These are phyloP conservation scores for Ramularia endophylla DNA, from an alignment of 2,329 filamentous ascomycete species.

Conservation along the genomic window DNA sequence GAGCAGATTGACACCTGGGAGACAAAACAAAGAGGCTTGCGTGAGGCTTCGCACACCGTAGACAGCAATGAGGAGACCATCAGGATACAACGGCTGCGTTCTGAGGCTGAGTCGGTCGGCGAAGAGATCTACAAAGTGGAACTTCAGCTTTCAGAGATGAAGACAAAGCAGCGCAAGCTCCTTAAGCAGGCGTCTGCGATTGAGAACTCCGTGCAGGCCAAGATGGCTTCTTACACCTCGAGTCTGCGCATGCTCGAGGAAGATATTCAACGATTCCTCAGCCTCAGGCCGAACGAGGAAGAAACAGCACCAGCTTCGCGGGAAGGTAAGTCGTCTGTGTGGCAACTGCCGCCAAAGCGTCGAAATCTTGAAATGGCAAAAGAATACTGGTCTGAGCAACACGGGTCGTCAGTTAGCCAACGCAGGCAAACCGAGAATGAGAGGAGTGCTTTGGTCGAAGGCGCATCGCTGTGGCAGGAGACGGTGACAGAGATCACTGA, in stretches of 20 bases:
- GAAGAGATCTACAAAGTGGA: slow-evolving; percentile 62
- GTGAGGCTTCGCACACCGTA: slow-evolving; percentile 50
- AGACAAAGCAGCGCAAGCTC: slow-evolving; percentile 54
- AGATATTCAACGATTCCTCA: slow-evolving; percentile 55
- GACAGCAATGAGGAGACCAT: slow-evolving; percentile 53
- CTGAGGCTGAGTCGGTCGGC: slow-evolving; percentile 50
- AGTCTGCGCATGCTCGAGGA: slow-evolving; percentile 61
- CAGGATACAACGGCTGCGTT: slow-evolving; percentile 46
- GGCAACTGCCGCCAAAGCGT: slow-evolving; percentile 55
- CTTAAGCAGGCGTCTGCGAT: slow-evolving; percentile 56
- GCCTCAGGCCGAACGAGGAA: slow-evolving; percentile 11
- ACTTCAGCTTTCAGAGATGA: slow-evolving; percentile 56
- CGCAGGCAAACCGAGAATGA: slow-evolving; percentile 56
- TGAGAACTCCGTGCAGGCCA: slow-evolving; percentile 61
- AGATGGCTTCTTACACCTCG: slow-evolving; percentile 64
- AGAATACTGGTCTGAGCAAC: slow-evolving; percentile 64
- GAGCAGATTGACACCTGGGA: slow-evolving; percentile 54
- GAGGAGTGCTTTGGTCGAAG: slow-evolving; percentile 60
- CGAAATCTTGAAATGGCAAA: slow-evolving; percentile 65
- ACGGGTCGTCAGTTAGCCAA: slow-evolving; percentile 49
- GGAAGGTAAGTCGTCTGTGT: slow-evolving; percentile 24
- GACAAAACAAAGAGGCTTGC: slow-evolving; percentile 50
- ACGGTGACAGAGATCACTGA: slow-evolving; percentile 53
- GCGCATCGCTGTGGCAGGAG: slow-evolving; percentile 60
- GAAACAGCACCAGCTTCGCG: slow-evolving; percentile 8